A percentile compares a stretch with the other conserved stretches of the same genome.
phyloP scores from a whole-genome alignment of 2,329 filamentous ascomycete species.

The Aureobasidium musti region DNA sequence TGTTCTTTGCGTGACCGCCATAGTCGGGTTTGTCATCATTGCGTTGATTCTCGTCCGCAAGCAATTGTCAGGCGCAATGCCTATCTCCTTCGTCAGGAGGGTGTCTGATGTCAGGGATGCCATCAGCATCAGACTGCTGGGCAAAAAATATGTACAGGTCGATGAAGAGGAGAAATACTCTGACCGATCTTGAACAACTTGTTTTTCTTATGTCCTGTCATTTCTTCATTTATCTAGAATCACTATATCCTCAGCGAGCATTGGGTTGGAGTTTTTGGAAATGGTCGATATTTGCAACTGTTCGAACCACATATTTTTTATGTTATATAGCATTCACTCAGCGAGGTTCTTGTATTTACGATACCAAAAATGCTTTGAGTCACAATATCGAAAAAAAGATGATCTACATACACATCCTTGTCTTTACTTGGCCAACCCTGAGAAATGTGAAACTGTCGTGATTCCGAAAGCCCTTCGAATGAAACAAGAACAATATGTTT shows the following conservation, averaged over 20 bases:
- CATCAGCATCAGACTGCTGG: slow-evolving; percentile 32
- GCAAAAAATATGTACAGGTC: slow-evolving; percentile 32
- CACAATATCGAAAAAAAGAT: not conserved
- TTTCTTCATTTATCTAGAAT: not conserved
- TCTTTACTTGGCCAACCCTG: not conserved
- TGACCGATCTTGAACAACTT: slow-evolving; percentile 14
- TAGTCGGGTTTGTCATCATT: slow-evolving; percentile 27
- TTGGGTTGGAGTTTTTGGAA: slow-evolving; percentile 7
- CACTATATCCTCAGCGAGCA: slow-evolving; percentile 27
- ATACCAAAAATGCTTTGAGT: slow-evolving; percentile 1
- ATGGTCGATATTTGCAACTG: not conserved
- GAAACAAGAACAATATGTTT: not conserved
- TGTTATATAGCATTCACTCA: not conserved
- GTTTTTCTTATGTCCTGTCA: slow-evolving; percentile 10
- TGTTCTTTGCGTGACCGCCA: slow-evolving; percentile 11
- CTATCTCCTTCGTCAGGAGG: slow-evolving; percentile 3
- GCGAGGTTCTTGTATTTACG: not conserved
- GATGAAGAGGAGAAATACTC: slow-evolving; percentile 32
- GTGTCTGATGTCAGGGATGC: slow-evolving; percentile 25
- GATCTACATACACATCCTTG: slow-evolving; percentile 9
- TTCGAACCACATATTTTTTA: not conserved
- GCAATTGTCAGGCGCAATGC: slow-evolving; percentile 8
- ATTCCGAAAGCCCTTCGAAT: no score
- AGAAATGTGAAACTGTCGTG: not conserved
- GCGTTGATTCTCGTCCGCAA: slow-evolving; percentile 19